phyloP scores from a whole-genome alignment of 2,329 filamentous ascomycete species.

The Sphaceloma murrayae region DNA sequence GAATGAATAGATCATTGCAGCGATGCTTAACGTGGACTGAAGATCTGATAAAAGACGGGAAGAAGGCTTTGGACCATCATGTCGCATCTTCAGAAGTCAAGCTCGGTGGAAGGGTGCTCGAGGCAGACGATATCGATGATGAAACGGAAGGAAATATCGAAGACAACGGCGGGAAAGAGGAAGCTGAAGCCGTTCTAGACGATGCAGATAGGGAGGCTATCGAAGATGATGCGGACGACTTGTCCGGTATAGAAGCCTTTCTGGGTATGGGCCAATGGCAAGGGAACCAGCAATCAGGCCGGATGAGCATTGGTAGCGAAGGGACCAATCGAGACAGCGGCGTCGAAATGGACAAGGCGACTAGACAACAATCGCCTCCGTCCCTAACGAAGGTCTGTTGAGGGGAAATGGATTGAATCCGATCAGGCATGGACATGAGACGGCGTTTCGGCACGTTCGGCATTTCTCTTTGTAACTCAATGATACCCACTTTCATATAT shows the following conservation, averaged over 20 bases:
- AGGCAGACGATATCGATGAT: conserved; percentile 53
- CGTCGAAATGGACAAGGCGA: conserved; percentile 14
- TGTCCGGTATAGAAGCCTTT: conserved; percentile 19
- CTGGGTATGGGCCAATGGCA: conserved; percentile 18
- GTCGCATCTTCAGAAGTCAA: conserved; percentile 71
- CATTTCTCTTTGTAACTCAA: conserved; percentile 3
- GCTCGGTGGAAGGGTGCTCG: conserved; percentile 69
- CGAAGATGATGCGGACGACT: conserved; percentile 23
- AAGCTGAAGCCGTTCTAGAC: conserved; percentile 16
- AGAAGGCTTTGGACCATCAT: conserved; percentile 74
- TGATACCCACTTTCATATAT: conserved; percentile 15
- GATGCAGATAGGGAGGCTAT: too few species aligned
- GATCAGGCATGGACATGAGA: not conserved
- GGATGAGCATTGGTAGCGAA: conserved; percentile 21
- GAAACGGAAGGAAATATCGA: conserved; percentile 28
- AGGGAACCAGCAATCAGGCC: conserved; percentile 18
- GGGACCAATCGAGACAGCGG: conserved; percentile 28
- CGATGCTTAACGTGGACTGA: conserved; percentile 85
- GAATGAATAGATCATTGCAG: conserved; percentile 89
- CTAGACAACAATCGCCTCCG: conserved; percentile 3
- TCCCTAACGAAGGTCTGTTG: not conserved
- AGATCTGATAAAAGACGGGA: conserved; percentile 77
- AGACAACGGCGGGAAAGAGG: conserved; percentile 23
- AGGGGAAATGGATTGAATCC: not conserved
- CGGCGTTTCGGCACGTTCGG: conserved; percentile 11